phyloP scores from a whole-genome alignment of 2,329 filamentous ascomycete species.

The Claviceps sp. region DNA sequence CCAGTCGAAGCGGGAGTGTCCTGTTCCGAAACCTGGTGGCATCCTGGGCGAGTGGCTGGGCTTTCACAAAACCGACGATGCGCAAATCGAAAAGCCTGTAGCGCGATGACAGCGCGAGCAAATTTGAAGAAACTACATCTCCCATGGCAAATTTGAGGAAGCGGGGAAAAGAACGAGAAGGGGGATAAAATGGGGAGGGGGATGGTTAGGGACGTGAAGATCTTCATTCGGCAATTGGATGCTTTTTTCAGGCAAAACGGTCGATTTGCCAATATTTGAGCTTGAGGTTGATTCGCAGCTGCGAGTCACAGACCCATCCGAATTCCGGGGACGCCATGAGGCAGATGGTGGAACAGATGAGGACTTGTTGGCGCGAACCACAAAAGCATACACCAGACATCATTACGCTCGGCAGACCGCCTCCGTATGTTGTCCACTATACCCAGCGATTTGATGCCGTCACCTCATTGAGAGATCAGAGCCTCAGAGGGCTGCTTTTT shows the following conservation, averaged over 20 bases:
- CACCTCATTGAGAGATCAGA: background rate
- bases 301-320: background rate
- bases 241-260: background rate
- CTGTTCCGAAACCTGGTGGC: slow-evolving; percentile 79
- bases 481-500: background rate
- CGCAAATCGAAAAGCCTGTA: slow-evolving; percentile 9
- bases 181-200: background rate
- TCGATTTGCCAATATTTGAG: background rate
- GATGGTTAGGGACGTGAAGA: too few species aligned
- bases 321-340: background rate
- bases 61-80: slow-evolving; percentile 34
- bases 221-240: background rate
- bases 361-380: background rate
- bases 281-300: background rate
- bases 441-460: background rate
- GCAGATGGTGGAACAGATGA: background rate
- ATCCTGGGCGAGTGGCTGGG: slow-evolving; percentile 64
- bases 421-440: background rate
- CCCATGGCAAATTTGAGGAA: background rate
- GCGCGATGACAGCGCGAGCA: slow-evolving; percentile 11
- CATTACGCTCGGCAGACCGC: background rate
- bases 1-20: slow-evolving; percentile 59
- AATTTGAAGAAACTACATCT: background rate
- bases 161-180: background rate
- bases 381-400: background rate